A percentile compares a stretch with the other conserved stretches of the same genome.
Evolutionary conservation across 2,329 filamentous ascomycete genomes (phyloP).

Genomic region (Hymenoscyphus fructigenus): DNA sequence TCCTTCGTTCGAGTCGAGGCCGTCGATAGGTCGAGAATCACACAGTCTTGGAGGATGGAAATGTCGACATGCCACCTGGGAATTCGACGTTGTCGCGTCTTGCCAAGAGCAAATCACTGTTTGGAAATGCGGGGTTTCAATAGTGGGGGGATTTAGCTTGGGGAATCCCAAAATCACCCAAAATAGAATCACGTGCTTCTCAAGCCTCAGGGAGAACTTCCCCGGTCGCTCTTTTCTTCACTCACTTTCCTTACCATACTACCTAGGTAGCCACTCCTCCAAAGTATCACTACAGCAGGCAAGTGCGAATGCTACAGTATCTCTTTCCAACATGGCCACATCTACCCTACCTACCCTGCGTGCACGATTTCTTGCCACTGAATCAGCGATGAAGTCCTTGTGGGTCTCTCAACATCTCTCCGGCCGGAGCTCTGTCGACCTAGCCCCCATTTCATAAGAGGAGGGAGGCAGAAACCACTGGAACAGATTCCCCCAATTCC

Average conservation of each 20-base stretch:
- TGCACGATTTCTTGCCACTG: background rate
- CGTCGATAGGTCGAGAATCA: background rate
- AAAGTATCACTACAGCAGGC: too few relatives aligned
- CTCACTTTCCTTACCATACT: too few relatives aligned
- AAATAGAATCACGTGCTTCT: background rate
- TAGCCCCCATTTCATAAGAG: background rate
- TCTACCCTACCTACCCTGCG: background rate
- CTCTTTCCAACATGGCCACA: background rate
- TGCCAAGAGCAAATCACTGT: background rate
- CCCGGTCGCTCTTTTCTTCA: background rate
- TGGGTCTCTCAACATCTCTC: constrained; percentile 1
- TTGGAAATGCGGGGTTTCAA: background rate
- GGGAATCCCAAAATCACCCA: background rate
- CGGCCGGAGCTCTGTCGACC: constrained; percentile 15
- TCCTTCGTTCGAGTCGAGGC: background rate
- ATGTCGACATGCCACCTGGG: background rate
- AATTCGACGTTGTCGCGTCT: background rate
- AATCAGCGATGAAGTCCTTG: background rate
- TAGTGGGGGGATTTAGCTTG: background rate
- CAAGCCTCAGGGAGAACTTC: background rate
- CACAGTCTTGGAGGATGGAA: background rate
- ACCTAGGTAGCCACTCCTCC: too few relatives aligned
- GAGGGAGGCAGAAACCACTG: background rate
- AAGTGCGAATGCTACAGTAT: too few relatives aligned
- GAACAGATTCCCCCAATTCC: background rate